phyloP scores from a whole-genome alignment of 805 yeast genomes.

The Cyberlindnera maritima region DNA sequence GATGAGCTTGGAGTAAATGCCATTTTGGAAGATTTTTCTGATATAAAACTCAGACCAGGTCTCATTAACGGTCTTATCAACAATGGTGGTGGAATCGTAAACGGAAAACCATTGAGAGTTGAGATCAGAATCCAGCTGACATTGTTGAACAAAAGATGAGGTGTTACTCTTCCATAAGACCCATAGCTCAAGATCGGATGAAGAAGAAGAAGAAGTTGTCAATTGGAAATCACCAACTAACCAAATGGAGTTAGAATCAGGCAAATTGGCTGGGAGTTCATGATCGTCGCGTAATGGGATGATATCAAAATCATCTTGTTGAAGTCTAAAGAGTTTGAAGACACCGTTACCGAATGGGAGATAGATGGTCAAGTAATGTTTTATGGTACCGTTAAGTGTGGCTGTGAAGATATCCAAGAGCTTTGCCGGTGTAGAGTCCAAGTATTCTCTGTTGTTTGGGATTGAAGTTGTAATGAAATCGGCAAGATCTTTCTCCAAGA shows the following conservation, averaged over 20 bases:
- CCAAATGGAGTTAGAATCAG: conserved; percentile 42
- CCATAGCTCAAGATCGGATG: conserved; percentile 32
- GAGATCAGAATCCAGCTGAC: conserved; percentile 29
- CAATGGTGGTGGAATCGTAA: conserved; percentile 3
- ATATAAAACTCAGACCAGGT: conserved; percentile 39
- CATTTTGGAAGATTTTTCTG: conserved; percentile 46
- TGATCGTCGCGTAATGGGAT: conserved; percentile 27
- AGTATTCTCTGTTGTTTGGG: conserved; percentile 23
- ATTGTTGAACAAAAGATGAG: conserved; percentile 42
- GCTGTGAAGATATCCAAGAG: conserved; percentile 24
- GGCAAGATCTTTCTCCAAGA: conserved; percentile 26
- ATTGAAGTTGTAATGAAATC: conserved; percentile 12
- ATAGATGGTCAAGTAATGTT: conserved; percentile 32
- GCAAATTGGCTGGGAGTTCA: conserved; percentile 30
- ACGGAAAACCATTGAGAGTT: conserved; percentile 25
- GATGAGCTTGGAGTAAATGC: conserved; percentile 45
- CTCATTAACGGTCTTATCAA: conserved; percentile 28
- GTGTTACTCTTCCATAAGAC: conserved; percentile 66
- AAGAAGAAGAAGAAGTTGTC: conserved; percentile 7
- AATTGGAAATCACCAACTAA: conserved; percentile 45
- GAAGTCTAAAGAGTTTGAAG: conserved; percentile 38
- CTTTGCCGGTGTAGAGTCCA: conserved; percentile 32
- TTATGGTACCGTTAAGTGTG: conserved; percentile 5
- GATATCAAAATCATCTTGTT: conserved; percentile 23
- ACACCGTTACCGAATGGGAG: conserved; percentile 43